These are phyloP conservation scores for Escallonia herrerae DNA, from an alignment of 129 eudicot species.

Conservation along the genomic window DNA sequence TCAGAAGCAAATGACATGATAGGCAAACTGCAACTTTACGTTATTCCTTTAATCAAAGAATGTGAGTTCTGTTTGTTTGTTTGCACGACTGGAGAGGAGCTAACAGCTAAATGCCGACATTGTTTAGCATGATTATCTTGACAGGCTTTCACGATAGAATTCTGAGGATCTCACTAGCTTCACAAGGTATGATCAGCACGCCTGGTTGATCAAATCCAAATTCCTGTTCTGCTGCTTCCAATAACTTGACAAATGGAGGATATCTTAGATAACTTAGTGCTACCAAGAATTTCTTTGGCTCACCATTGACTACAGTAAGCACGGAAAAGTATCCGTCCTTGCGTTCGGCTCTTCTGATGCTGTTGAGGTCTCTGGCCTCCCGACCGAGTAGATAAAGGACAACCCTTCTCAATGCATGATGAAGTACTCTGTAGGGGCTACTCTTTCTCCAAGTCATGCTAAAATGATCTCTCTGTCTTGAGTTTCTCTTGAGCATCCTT, in stretches of 20 bases:
- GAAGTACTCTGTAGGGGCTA: neutral
- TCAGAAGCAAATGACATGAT: no score
- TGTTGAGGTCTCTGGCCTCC: neutral
- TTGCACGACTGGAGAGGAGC: no score
- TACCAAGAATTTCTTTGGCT: conserved; percentile 12
- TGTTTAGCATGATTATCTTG: no score
- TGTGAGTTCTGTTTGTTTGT: no score
- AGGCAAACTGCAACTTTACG: no score
- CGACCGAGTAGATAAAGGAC: neutral
- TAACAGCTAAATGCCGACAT: no score
- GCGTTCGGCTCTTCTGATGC: neutral
- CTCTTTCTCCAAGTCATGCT: conserved; percentile 4
- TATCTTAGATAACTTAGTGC: conserved; percentile 11
- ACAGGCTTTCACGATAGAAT: conserved; percentile 3
- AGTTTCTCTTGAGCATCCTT: neutral
- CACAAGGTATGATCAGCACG: conserved; percentile 18
- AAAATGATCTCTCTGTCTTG: neutral
- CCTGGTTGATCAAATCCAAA: conserved; percentile 29
- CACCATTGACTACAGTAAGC: conserved; percentile 6
- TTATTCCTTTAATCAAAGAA: no score
- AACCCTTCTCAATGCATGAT: neutral
- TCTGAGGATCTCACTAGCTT: conserved; percentile 18
- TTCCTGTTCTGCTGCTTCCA: conserved; percentile 24
- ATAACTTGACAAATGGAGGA: conserved; percentile 19
- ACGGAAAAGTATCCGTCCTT: conserved; percentile 16